These are phyloP conservation scores for Saccharomyces hybrid DNA, from an alignment of 1,139 yeast species.

Conservation along the genomic window DNA sequence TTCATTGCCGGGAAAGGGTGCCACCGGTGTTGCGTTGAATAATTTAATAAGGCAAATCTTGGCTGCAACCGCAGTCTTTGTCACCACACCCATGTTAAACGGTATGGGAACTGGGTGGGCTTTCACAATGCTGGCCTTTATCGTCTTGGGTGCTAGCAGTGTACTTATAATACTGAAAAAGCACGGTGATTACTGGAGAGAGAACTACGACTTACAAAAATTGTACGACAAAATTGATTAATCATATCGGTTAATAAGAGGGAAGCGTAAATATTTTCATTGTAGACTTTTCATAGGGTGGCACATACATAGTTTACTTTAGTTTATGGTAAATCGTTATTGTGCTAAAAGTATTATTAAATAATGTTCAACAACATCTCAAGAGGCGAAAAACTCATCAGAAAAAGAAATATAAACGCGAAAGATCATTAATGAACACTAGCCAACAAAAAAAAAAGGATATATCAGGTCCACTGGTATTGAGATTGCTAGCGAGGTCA, in stretches of 20 bases:
- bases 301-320: neutral
- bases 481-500: neutral
- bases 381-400: neutral
- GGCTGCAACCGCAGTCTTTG: slow-evolving; percentile 72
- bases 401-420: neutral
- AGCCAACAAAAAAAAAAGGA: neutral
- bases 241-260: neutral
- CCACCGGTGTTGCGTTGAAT: slow-evolving; percentile 81
- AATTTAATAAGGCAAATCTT: slow-evolving; percentile 65
- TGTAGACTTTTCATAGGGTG: neutral
- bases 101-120: slow-evolving; percentile 68
- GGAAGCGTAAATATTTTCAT: neutral
- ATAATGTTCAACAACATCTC: neutral
- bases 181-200: slow-evolving; percentile 59
- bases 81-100: slow-evolving; percentile 56
- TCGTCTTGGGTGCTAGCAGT: slow-evolving; percentile 41
- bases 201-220: slow-evolving; percentile 51
- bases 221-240: slow-evolving; percentile 41
- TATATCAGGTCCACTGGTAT: neutral
- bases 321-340: neutral
- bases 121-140: slow-evolving; percentile 57
- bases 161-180: slow-evolving; percentile 45
- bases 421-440: neutral
- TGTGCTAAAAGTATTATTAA: neutral
- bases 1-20: slow-evolving; percentile 80